These are phyloP conservation scores for Alliaria petiolata DNA, from an alignment of 345 rosid genomes.

Conservation along the genomic window DNA sequence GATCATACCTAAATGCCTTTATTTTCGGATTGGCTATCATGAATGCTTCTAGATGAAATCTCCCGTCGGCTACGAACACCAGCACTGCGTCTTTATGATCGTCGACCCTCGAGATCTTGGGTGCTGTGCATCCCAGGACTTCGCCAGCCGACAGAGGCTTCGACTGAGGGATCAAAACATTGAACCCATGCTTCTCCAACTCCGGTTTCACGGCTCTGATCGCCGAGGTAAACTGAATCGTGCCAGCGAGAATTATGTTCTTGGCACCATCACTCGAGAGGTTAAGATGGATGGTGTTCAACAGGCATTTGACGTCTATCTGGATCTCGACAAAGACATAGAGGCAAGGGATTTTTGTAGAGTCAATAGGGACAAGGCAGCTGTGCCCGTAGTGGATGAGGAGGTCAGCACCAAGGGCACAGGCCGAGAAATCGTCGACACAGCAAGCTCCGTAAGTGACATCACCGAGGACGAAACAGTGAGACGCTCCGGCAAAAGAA, in stretches of 20 bases:
- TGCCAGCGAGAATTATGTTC: constrained; percentile 64
- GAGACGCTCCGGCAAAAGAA: constrained; percentile 54
- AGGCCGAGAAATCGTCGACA: constrained; percentile 77
- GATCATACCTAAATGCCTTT: constrained; percentile 74
- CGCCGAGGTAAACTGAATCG: constrained; percentile 83
- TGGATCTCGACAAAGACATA: constrained; percentile 90
- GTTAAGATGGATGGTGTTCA: constrained; percentile 54
- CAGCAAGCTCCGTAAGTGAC: constrained; percentile 96
- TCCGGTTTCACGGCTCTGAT: constrained; percentile 81
- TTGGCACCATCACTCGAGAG: constrained; percentile 21
- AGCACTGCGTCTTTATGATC: constrained; percentile 34
- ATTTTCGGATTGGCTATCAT: constrained; percentile 89
- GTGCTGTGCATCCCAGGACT: constrained; percentile 88
- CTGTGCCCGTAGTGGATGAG: constrained; percentile 92
- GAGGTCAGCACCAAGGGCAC: constrained; percentile 72
- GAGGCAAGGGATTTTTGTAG: constrained; percentile 73
- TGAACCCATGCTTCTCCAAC: constrained; percentile 59
- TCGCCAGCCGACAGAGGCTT: constrained; percentile 88
- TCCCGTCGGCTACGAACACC: constrained; percentile 88
- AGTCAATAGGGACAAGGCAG: constrained; percentile 82
- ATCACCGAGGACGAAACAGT: constrained; percentile 84
- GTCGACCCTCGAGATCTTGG: constrained; percentile 33
- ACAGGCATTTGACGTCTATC: constrained; percentile 53
- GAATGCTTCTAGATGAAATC: constrained; percentile 86
- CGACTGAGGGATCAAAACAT: constrained; percentile 80